These are phyloP conservation scores for Leishmania aethiopica DNA, from an alignment of 208 protist species.

Conservation along the genomic window DNA sequence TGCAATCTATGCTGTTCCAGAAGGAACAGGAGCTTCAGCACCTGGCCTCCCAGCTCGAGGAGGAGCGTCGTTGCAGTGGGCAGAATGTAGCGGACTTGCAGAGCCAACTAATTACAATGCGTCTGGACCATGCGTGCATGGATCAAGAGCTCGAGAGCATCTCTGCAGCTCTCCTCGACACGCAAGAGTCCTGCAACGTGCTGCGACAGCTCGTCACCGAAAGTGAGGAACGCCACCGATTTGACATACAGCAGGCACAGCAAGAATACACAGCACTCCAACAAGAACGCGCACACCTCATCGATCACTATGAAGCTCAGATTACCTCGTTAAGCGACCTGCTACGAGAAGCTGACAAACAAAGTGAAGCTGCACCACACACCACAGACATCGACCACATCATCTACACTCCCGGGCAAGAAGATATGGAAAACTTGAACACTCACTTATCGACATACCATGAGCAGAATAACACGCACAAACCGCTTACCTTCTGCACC, in stretches of 20 bases:
- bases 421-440: not conserved
- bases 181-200: slow-evolving; percentile 17
- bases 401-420: not conserved
- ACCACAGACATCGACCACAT: accelerated
- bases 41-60: slow-evolving; percentile 13
- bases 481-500: not conserved
- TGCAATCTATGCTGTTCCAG: slow-evolving; percentile 14
- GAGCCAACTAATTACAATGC: slow-evolving; percentile 21
- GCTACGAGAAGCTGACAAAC: not conserved
- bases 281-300: not conserved
- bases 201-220: slow-evolving; percentile 16
- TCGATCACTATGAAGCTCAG: not conserved
- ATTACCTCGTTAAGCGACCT: not conserved
- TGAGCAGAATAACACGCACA: not conserved
- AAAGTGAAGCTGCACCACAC: accelerated
- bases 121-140: slow-evolving; percentile 20
- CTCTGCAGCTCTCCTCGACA: slow-evolving; percentile 22
- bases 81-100: slow-evolving; percentile 14
- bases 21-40: slow-evolving; percentile 23
- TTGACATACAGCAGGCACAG: not conserved
- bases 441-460: not conserved
- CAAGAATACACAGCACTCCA: not conserved
- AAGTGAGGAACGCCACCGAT: slow-evolving; percentile 17
- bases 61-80: slow-evolving; percentile 12
- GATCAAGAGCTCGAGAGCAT: slow-evolving; percentile 22